A percentile compares a stretch with the other conserved stretches of the same genome.
Conservation (phyloP, 176 grass and related monocot genomes). For the Oryza meridionalis region DNA sequence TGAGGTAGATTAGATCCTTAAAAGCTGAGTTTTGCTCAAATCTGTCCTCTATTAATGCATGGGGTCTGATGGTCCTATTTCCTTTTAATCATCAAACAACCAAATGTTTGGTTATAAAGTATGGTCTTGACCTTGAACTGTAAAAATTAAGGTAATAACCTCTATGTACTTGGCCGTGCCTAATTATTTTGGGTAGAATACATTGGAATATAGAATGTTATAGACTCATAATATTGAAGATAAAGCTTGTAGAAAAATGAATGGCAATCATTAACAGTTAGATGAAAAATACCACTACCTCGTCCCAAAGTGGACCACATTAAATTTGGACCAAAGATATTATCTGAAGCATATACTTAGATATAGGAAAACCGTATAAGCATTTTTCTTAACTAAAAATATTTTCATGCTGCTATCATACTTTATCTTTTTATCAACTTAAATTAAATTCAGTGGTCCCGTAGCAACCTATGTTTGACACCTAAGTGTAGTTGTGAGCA, state of each 20-base stretch:
- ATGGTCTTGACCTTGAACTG: not conserved
- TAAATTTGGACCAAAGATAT: not conserved
- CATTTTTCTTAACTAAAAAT: not conserved
- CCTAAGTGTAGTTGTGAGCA: not conserved
- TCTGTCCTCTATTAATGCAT: slow-evolving; percentile 23
- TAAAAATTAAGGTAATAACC: not conserved
- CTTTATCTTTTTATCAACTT: not conserved
- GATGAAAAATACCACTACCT: not conserved
- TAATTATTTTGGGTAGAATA: not conserved
- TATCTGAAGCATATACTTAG: not conserved
- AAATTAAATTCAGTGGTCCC: not conserved
- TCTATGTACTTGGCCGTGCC: not conserved
- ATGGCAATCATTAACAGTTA: not conserved
- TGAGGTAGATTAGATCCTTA: slow-evolving; percentile 23
- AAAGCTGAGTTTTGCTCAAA: slow-evolving; percentile 12
- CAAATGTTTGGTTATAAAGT: slow-evolving; percentile 8
- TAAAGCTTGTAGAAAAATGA: not conserved
- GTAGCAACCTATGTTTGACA: not conserved
- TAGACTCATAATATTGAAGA: not conserved
- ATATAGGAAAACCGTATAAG: not conserved
- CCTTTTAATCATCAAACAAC: not conserved
- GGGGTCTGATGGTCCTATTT: slow-evolving; percentile 26
- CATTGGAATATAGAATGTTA: not conserved
- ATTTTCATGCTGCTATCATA: not conserved
- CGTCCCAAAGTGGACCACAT: not conserved